Evolutionary conservation across 2,329 filamentous ascomycete species (phyloP).

Genomic region (Aspergillus neotritici): DNA sequence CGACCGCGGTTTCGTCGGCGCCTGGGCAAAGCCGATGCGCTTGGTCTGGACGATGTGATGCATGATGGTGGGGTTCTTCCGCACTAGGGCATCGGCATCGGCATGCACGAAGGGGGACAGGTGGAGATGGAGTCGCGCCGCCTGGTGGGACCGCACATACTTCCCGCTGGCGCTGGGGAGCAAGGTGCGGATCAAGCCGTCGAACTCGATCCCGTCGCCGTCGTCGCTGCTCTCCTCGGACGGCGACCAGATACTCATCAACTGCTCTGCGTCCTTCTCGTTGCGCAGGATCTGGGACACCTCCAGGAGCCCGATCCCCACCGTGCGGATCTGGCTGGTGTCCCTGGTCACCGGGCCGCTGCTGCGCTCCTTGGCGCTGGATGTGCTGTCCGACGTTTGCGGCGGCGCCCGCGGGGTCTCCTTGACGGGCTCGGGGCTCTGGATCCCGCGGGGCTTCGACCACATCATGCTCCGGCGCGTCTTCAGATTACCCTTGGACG

Average conservation of each 20-base stretch:
- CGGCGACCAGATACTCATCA: constrained; percentile 71
- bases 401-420: constrained; percentile 23
- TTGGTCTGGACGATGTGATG: constrained; percentile 73
- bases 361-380: constrained; percentile 22
- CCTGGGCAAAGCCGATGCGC: constrained; percentile 90
- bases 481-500: constrained; percentile 33
- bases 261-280: constrained; percentile 65
- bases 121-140: constrained; percentile 73
- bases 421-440: constrained; percentile 27
- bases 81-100: constrained; percentile 75
- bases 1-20: constrained; percentile 78
- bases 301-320: constrained; percentile 72
- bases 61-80: constrained; percentile 79
- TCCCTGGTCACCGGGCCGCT: constrained; percentile 29
- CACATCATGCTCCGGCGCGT: constrained; percentile 44
- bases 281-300: constrained; percentile 70
- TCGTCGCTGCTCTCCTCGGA: constrained; percentile 48
- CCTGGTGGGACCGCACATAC: constrained; percentile 65
- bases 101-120: constrained; percentile 70
- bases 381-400: constrained; percentile 28
- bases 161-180: constrained; percentile 66
- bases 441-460: constrained; percentile 30
- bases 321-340: constrained; percentile 54
- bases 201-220: constrained; percentile 60
- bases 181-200: constrained; percentile 67